phyloP scores from a whole-genome alignment of 768 basidiomycete species.

The Lentinula boryana region DNA sequence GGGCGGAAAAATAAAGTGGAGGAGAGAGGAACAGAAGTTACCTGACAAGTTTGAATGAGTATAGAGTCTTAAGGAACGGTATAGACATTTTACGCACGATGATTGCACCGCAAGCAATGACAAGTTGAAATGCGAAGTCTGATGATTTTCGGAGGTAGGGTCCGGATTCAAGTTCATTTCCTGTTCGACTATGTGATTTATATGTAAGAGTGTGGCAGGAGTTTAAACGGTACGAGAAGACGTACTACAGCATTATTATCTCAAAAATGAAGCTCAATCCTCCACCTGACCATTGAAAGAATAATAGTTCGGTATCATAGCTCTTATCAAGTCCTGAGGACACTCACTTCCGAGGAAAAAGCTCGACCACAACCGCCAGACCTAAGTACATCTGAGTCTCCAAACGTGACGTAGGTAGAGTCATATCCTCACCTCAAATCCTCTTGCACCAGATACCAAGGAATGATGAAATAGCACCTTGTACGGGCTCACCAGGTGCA shows the following conservation, averaged over 20 bases:
- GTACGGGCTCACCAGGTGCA: slow-evolving; percentile 48
- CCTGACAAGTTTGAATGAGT: slow-evolving; percentile 16
- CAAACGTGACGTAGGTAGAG: too few species aligned
- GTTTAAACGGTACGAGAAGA: slow-evolving; percentile 3
- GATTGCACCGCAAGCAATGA: slow-evolving; percentile 48
- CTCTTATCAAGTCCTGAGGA: neutral
- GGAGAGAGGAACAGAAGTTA: slow-evolving; percentile 55
- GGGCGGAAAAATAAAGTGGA: slow-evolving; percentile 56
- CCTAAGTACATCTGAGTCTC: slow-evolving; percentile 26
- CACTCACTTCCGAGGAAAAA: slow-evolving; percentile 65
- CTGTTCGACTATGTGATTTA: slow-evolving; percentile 45
- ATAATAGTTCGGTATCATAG: too few species aligned
- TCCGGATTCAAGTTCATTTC: slow-evolving; percentile 56
- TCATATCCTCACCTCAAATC: slow-evolving; percentile 42
- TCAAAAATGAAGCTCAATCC: slow-evolving; percentile 58
- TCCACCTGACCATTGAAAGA: slow-evolving; percentile 9
- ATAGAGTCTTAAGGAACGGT: neutral
- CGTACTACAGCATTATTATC: slow-evolving; percentile 65
- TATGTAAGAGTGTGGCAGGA: neutral
- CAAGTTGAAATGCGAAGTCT: slow-evolving; percentile 73
- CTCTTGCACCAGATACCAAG: slow-evolving; percentile 29
- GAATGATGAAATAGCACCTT: slow-evolving; percentile 46
- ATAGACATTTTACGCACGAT: slow-evolving; percentile 39
- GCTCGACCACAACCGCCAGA: slow-evolving; percentile 70
- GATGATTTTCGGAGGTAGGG: slow-evolving; percentile 57